Evolutionary conservation across 148 eudicot genomes (phyloP).

Genomic region (Camellia lanceoleosa): DNA sequence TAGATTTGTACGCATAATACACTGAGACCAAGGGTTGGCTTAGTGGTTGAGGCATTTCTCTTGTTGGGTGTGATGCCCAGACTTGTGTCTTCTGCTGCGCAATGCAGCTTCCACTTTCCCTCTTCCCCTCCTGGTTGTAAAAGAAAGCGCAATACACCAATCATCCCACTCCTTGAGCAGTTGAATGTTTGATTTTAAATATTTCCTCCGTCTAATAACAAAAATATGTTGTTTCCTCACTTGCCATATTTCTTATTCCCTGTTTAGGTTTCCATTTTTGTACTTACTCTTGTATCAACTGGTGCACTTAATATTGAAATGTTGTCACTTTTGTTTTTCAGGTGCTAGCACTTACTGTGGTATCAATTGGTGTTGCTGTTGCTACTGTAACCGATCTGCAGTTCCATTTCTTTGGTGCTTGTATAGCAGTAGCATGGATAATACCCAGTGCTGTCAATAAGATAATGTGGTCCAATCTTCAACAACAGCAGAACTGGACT

Average conservation of each 20-base stretch:
- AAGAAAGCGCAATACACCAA: not conserved
- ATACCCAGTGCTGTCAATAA: slow-evolving; percentile 93
- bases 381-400: slow-evolving; percentile 92
- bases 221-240: slow-evolving; percentile 3
- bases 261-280: not conserved
- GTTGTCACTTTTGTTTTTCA: slow-evolving; percentile 26
- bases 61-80: too few species aligned
- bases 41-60: too few species aligned
- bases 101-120: too few species aligned
- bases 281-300: not conserved
- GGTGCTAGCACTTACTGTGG: slow-evolving; percentile 71
- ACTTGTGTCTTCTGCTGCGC: too few species aligned
- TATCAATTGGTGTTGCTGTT: slow-evolving; percentile 84
- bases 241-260: slow-evolving; percentile 9
- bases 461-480: slow-evolving; percentile 93
- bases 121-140: too few species aligned
- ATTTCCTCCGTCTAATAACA: not conserved
- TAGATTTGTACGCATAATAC: too few species aligned
- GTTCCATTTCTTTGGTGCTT: slow-evolving; percentile 92
- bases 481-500: slow-evolving; percentile 88
- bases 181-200: not conserved
- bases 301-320: not conserved
- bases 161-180: not conserved
- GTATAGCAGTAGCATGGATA: slow-evolving; percentile 93
- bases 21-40: too few species aligned